These are phyloP conservation scores for Colletotrichum horii DNA, from an alignment of 2,329 filamentous ascomycete genomes.

Conservation along the genomic window DNA sequence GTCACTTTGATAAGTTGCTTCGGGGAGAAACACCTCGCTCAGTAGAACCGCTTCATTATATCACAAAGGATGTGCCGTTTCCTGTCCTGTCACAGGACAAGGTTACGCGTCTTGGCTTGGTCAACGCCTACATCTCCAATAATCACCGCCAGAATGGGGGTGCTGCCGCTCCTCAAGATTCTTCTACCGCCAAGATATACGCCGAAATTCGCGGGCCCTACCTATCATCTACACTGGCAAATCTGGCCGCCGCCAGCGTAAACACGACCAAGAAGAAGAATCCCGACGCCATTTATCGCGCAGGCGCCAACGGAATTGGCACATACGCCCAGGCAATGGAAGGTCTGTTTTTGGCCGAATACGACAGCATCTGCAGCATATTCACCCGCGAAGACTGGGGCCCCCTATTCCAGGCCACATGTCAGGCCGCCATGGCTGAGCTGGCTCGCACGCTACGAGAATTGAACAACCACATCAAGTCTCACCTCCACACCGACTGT, in stretches of 20 bases:
- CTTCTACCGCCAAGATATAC: slow-evolving; percentile 81
- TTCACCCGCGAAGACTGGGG: slow-evolving; percentile 88
- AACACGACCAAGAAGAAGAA: slow-evolving; percentile 83
- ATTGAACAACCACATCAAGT: slow-evolving; percentile 87
- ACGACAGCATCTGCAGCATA: slow-evolving; percentile 87
- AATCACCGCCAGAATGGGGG: slow-evolving; percentile 53
- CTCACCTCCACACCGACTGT: slow-evolving; percentile 87
- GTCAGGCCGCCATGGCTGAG: slow-evolving; percentile 78
- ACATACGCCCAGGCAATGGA: slow-evolving; percentile 89
- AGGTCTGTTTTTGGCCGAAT: slow-evolving; percentile 84
- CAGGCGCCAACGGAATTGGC: slow-evolving; percentile 89
- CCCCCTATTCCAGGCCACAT: slow-evolving; percentile 78
- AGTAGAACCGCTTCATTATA: slow-evolving; percentile 88
- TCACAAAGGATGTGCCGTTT: slow-evolving; percentile 88
- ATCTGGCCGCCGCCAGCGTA: slow-evolving; percentile 85
- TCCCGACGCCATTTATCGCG: slow-evolving; percentile 81
- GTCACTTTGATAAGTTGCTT: slow-evolving; percentile 80
- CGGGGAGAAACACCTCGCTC: slow-evolving; percentile 76
- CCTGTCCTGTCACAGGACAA: slow-evolving; percentile 80
- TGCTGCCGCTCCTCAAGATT: slow-evolving; percentile 56
- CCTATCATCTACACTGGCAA: slow-evolving; percentile 80
- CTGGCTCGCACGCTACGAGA: slow-evolving; percentile 87
- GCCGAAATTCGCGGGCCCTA: slow-evolving; percentile 87
- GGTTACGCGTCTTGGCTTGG: slow-evolving; percentile 75
- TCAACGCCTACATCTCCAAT: slow-evolving; percentile 78